phyloP scores from a whole-genome alignment of 176 grass and related monocot species.

The Zea mays region Zm-B73-REFERENCE-NAM-5.0 NC_050100.1:8690501-8691000 shows the following conservation, averaged over 20 bases:
- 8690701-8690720: slow-evolving; percentile 60
- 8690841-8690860: slow-evolving; percentile 83
- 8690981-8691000: slow-evolving; percentile 63
- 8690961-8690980: slow-evolving; percentile 22
- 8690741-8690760: slow-evolving; percentile 52
- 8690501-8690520: slow-evolving; percentile 48
- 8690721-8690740: slow-evolving; percentile 66
- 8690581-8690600: slow-evolving; percentile 67
- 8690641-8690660: slow-evolving; percentile 94
- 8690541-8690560: slow-evolving; percentile 62
- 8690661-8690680: slow-evolving; percentile 72
- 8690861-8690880: slow-evolving; percentile 99
- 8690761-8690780: slow-evolving; percentile 58
- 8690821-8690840: slow-evolving; percentile 78
- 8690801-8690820: slow-evolving; percentile 66
- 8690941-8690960: slow-evolving; percentile 18
- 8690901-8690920: background rate
- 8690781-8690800: slow-evolving; percentile 75
- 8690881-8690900: slow-evolving; percentile 41
- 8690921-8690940: background rate
- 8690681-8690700: slow-evolving; percentile 31
- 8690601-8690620: slow-evolving; percentile 35
- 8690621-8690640: slow-evolving; percentile 42
- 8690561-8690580: slow-evolving; percentile 53
- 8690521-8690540: slow-evolving; percentile 56